Evolutionary conservation across 2,329 filamentous ascomycete species (phyloP), one percentile per base, ranked within the genome.

Genomic region (Ophiocordyceps camponoti-floridani): DNA sequence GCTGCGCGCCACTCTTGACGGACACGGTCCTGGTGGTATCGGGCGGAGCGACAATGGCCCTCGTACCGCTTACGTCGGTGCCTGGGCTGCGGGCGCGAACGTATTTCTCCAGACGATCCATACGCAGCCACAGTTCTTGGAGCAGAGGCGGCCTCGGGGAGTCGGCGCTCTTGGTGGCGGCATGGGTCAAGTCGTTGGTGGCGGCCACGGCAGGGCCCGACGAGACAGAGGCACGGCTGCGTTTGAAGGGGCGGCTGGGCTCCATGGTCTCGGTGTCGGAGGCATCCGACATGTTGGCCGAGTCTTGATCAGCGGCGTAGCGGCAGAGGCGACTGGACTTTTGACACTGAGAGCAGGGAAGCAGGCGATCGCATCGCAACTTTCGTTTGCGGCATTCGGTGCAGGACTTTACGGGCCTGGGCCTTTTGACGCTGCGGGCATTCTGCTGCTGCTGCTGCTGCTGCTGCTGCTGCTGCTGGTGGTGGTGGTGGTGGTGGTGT

Each of bases 371-470:
- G 56, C 73, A 77, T 47, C 66, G 64, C 5, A 75, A 58, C 54
- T 74, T 77, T 51, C 73, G 65, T 54, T 74, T 74, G 45, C 73
- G 65, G 51, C 73, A 75, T 51, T 72, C 69, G 46, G 68, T 68
- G 53, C 71, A 75, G 4, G 69, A 73, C 53, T 74, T 74, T 48
- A 73, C 71, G 3, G 71, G 71, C 8, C 71, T 59, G 2, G 70
- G 69, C 30, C 71, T 62, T 53, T 73, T 73, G 44, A 73, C 69
- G 49, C 67, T 70, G 43, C 66, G 62, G 42, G 61, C 55, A 10
- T 59, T 61, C n/a, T 55, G 58, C 30, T 55, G 52, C 9, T 51
- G 54, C 35, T 46, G 47, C 19, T 40, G 42, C 4, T 44, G 43
- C 18, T 54, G 48, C 31, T 47, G 51, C 10, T 43, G 45, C 16